phyloP scores from a whole-genome alignment of 108 stramenopile genomes.

The Cyclotella sp. region DNA sequence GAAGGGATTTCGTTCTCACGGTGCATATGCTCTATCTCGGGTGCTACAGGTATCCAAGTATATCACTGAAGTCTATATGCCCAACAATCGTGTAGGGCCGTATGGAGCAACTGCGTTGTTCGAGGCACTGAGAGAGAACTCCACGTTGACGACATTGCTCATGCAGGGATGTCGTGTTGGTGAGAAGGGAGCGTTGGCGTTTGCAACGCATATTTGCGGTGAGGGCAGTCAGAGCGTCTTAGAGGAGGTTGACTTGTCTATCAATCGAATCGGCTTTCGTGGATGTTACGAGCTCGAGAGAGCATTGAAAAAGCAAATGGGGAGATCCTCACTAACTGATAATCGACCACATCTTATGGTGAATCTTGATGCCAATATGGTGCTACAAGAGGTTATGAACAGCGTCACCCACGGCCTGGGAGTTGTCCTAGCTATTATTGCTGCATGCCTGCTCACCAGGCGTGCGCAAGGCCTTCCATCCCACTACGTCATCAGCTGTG shows the following conservation, averaged over 20 bases:
- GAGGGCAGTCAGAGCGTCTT: slow-evolving; percentile 37
- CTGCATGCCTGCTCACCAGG: slow-evolving; percentile 64
- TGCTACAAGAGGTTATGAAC: slow-evolving; percentile 91
- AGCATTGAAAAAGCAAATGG: slow-evolving; percentile 39
- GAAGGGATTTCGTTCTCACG: slow-evolving; percentile 74
- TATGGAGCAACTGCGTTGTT: slow-evolving; percentile 81
- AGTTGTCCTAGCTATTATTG: slow-evolving; percentile 81
- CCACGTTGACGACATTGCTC: slow-evolving; percentile 49
- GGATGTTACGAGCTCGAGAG: slow-evolving; percentile 67
- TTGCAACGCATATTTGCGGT: slow-evolving; percentile 52
- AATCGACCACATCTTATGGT: slow-evolving; percentile 36
- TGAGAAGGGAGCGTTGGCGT: slow-evolving; percentile 76
- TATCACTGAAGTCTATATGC: slow-evolving; percentile 71
- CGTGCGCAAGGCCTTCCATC: slow-evolving; percentile 41
- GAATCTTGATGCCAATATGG: slow-evolving; percentile 80
- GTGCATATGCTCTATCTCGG: slow-evolving; percentile 76
- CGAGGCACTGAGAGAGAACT: slow-evolving; percentile 61
- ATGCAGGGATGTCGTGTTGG: slow-evolving; percentile 77
- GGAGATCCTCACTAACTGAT: not conserved
- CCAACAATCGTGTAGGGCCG: slow-evolving; percentile 76
- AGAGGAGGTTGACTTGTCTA: slow-evolving; percentile 66
- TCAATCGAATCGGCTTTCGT: slow-evolving; percentile 74
- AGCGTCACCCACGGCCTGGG: slow-evolving; percentile 93
- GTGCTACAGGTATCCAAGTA: slow-evolving; percentile 58
- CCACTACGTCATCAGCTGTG: slow-evolving; percentile 60